These are phyloP conservation scores for Paraleonurus japonicus DNA, from an alignment of 257 asterid genomes.

Conservation along the genomic window DNA sequence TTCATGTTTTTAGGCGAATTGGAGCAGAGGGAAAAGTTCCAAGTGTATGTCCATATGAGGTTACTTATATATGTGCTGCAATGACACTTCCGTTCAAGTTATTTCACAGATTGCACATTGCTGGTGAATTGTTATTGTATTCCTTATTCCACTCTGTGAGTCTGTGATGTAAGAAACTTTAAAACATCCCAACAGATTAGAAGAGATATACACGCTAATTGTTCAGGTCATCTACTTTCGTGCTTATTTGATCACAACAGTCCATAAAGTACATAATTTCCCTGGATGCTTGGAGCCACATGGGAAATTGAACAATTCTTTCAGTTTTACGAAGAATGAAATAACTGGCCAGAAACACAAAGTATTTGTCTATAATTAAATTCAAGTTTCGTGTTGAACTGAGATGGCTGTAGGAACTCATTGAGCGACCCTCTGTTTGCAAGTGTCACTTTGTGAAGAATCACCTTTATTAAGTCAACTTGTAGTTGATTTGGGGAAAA, in stretches of 20 bases:
- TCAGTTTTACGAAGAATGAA: not conserved
- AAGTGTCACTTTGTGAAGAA: not conserved
- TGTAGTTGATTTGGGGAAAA: constrained; percentile 13
- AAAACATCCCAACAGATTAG: not conserved
- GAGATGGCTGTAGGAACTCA: not conserved
- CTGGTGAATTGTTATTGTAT: not conserved
- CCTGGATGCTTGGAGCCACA: not conserved
- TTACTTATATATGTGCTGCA: not conserved
- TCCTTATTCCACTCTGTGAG: not conserved
- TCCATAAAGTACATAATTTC: not conserved
- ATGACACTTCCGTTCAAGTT: not conserved
- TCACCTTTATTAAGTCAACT: not conserved
- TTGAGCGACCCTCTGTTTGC: constrained; percentile 1
- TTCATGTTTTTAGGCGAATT: not conserved
- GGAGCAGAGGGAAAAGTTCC: not conserved
- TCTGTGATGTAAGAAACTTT: not conserved
- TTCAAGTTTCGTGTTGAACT: not conserved
- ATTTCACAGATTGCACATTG: not conserved
- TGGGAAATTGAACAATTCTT: not conserved
- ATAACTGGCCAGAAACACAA: not conserved
- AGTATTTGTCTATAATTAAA: not conserved
- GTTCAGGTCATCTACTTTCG: not conserved
- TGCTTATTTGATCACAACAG: not conserved
- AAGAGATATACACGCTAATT: not conserved
- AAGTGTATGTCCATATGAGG: not conserved